Percentiles rank a stretch among this genome's conserved stretches.
These are phyloP conservation scores for Cerioporus squamosus DNA, from an alignment of 1,284 basidiomycete genomes.

Conservation along the genomic window DNA sequence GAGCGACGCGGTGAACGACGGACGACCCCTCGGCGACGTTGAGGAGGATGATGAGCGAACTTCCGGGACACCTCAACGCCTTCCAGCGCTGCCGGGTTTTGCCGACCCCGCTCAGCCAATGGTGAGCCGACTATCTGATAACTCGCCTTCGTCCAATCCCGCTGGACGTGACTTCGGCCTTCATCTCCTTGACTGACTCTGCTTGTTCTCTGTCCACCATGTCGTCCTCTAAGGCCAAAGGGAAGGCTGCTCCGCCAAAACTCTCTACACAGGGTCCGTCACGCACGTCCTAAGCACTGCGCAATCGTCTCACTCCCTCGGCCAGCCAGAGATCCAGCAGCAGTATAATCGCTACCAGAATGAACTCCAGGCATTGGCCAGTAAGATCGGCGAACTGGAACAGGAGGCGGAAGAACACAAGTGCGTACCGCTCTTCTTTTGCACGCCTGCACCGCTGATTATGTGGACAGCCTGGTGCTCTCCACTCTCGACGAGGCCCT, in stretches of 20 bases:
- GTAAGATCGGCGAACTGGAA: conserved; percentile 94
- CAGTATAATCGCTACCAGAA: conserved; percentile 77
- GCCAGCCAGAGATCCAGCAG: conserved; percentile 79
- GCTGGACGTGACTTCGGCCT: not conserved
- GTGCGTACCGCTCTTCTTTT: conserved; percentile 42
- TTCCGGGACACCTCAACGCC: conserved; percentile 31
- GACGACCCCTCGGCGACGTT: conserved; percentile 25
- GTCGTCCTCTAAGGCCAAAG: conserved; percentile 56
- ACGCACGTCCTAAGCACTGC: not conserved
- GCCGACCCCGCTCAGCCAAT: conserved; percentile 53
- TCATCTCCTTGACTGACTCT: not conserved
- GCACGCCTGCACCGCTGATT: conserved; percentile 1
- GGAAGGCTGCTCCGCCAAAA: conserved; percentile 44
- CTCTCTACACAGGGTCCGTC: conserved; percentile 68
- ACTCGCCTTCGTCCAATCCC: conserved; percentile 8
- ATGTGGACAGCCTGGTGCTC: conserved; percentile 76
- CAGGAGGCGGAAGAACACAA: conserved; percentile 91
- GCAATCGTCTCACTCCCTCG: conserved; percentile 25
- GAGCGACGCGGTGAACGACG: conserved; percentile 26
- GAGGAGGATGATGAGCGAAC: conserved; percentile 27
- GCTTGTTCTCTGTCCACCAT: conserved; percentile 30
- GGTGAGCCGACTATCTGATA: conserved; percentile 45
- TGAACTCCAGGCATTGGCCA: conserved; percentile 84
- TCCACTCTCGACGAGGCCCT: conserved; percentile 83
- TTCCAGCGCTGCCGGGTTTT: conserved; percentile 36